A percentile compares a stretch with the other conserved stretches of the same genome.
Evolutionary conservation across 768 basidiomycete genomes (phyloP).

Genomic region (Cyclocybe aegerita): DNA sequence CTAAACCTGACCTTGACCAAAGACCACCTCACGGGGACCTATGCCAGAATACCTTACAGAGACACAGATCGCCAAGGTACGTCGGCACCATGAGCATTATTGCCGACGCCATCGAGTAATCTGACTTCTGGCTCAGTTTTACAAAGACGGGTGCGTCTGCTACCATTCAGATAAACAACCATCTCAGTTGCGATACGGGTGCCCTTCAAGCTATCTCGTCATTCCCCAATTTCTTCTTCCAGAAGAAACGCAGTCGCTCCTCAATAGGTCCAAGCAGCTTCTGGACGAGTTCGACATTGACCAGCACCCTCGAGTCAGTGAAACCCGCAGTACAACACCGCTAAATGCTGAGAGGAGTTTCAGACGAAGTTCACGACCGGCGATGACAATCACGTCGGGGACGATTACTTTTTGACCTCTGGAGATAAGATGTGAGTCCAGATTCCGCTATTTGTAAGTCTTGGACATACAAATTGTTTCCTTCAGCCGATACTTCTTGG

Average conservation of each 20-base stretch:
- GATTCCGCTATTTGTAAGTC: not conserved
- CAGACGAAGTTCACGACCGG: constrained; percentile 91
- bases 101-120: not conserved
- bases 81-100: constrained; percentile 8
- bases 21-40: not conserved
- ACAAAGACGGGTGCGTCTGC: constrained; percentile 27
- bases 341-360: not conserved
- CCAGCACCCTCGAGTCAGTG: constrained; percentile 75
- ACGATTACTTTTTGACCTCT: constrained; percentile 89
- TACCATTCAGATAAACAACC: constrained; percentile 1
- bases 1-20: no score
- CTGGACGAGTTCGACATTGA: constrained; percentile 76
- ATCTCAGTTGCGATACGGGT: constrained; percentile 6
- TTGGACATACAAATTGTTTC: not conserved
- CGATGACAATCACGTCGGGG: constrained; percentile 77
- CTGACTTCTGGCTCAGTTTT: constrained; percentile 20
- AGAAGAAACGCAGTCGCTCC: constrained; percentile 59
- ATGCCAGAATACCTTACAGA: constrained; percentile 52
- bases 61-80: constrained; percentile 58
- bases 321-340: not conserved
- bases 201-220: constrained; percentile 64
- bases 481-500: constrained; percentile 80
- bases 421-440: constrained; percentile 80
- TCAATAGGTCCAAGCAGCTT: constrained; percentile 71
- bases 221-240: constrained; percentile 68